These are phyloP conservation scores for Niebla homalea DNA, from an alignment of 495 filamentous ascomycete species.

Conservation along the genomic window DNA sequence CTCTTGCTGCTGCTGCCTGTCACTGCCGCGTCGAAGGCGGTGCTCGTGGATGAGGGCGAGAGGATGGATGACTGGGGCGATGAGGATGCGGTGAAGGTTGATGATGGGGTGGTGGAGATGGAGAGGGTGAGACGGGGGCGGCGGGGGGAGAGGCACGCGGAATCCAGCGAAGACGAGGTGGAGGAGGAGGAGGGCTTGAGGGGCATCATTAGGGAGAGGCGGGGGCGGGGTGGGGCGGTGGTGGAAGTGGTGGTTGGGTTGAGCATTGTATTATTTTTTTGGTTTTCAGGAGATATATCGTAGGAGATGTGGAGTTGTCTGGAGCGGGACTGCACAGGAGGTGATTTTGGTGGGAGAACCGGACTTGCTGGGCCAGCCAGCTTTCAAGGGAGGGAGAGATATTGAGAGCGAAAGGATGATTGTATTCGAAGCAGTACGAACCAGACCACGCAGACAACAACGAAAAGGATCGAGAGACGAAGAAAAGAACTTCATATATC, in stretches of 20 bases:
- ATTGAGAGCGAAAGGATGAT: too few relatives aligned
- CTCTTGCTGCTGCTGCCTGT: constrained; percentile 3
- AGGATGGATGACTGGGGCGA: constrained; percentile 22
- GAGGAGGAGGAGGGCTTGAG: constrained; percentile 25
- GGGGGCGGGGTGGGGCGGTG: constrained; percentile 27
- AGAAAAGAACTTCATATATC: too few relatives aligned
- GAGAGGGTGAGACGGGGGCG: constrained; percentile 23
- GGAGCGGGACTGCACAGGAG: too few relatives aligned
- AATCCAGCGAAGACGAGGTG: constrained; percentile 34
- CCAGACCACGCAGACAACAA: too few relatives aligned
- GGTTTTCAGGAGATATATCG: too few relatives aligned
- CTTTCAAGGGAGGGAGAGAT: too few relatives aligned
- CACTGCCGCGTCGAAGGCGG: constrained; percentile 24
- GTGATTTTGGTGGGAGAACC: too few relatives aligned
- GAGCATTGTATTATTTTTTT: constrained; percentile 24
- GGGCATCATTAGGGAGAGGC: constrained; percentile 37
- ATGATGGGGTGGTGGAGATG: not conserved
- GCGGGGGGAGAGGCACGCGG: constrained; percentile 30
- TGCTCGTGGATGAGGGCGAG: constrained; percentile 40
- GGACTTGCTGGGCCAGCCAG: too few relatives aligned
- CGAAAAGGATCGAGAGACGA: too few relatives aligned
- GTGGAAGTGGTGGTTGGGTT: constrained; percentile 10
- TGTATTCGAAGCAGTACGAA: too few relatives aligned
- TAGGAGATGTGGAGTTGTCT: too few relatives aligned
- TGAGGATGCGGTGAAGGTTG: constrained; percentile 15